phyloP scores from a whole-genome alignment of 805 yeast species.

The Metschnikowia similis region DNA sequence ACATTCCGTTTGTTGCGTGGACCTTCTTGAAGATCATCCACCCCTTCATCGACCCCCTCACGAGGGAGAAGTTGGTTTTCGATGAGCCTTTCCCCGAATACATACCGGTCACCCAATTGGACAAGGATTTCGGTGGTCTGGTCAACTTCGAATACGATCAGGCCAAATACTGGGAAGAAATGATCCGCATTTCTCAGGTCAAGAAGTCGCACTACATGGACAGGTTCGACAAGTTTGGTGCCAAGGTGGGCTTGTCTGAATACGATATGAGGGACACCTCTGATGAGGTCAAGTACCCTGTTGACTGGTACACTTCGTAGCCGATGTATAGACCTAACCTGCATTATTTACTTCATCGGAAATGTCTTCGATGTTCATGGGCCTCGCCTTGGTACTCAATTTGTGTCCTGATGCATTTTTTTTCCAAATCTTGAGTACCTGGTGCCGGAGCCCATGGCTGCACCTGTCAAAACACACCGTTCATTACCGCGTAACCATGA shows the following conservation, averaged over 20 bases:
- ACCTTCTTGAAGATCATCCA: slow-evolving; percentile 85
- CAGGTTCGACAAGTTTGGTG: slow-evolving; percentile 71
- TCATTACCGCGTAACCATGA: background rate
- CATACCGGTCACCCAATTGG: slow-evolving; percentile 79
- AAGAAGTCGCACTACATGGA: slow-evolving; percentile 62
- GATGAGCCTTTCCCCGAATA: slow-evolving; percentile 84
- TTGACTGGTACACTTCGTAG: slow-evolving; percentile 12
- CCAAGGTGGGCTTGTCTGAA: slow-evolving; percentile 75
- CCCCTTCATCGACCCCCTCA: slow-evolving; percentile 94
- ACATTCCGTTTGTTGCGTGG: slow-evolving; percentile 93
- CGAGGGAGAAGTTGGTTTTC: slow-evolving; percentile 88
- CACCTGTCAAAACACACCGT: too few relatives aligned
- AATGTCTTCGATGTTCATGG: background rate
- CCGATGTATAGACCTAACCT: background rate
- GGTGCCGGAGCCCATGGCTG: too few relatives aligned
- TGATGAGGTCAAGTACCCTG: slow-evolving; percentile 27
- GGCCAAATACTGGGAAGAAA: slow-evolving; percentile 69
- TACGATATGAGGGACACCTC: slow-evolving; percentile 58
- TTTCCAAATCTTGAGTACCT: background rate
- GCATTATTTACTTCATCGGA: background rate
- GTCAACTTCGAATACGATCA: slow-evolving; percentile 84
- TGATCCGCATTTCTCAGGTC: slow-evolving; percentile 55
- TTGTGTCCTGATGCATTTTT: background rate
- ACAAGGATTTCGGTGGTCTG: slow-evolving; percentile 77
- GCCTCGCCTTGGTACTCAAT: too few relatives aligned